These are phyloP conservation scores for Arabis hirsuta DNA, from an alignment of 345 rosid species.

Conservation along the genomic window DNA sequence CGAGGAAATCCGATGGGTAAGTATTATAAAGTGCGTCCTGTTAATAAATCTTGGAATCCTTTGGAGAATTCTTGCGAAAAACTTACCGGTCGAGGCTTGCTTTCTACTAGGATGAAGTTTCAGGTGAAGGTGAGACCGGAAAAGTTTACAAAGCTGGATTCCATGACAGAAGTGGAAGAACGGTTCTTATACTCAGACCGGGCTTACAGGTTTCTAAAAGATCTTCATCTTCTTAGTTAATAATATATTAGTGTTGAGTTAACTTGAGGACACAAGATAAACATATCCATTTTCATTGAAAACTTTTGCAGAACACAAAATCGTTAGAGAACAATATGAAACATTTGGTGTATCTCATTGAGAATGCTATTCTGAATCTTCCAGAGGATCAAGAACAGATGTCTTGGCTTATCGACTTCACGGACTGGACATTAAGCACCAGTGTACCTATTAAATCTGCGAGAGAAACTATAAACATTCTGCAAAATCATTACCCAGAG, in stretches of 20 bases:
- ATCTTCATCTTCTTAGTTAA: background rate
- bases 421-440: conserved; percentile 75
- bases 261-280: conserved; percentile 14
- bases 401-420: conserved; percentile 96
- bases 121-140: conserved; percentile 91
- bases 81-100: background rate
- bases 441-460: conserved; percentile 82
- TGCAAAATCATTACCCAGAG: conserved; percentile 95
- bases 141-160: conserved; percentile 84
- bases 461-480: conserved; percentile 66
- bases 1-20: conserved; percentile 89
- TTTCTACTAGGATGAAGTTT: conserved; percentile 65
- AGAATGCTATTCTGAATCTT: conserved; percentile 89
- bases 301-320: conserved; percentile 73
- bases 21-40: background rate
- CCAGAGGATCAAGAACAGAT: conserved; percentile 92
- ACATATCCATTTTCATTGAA: background rate
- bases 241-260: background rate
- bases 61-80: background rate
- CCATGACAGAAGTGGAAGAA: conserved; percentile 80
- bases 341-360: conserved; percentile 85
- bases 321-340: conserved; percentile 69
- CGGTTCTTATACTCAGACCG: conserved; percentile 87
- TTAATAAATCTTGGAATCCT: background rate
- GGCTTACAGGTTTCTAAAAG: conserved; percentile 68